Evolutionary conservation across 2,329 filamentous ascomycete genomes (phyloP).

Genomic region (Calycina herbarum): DNA sequence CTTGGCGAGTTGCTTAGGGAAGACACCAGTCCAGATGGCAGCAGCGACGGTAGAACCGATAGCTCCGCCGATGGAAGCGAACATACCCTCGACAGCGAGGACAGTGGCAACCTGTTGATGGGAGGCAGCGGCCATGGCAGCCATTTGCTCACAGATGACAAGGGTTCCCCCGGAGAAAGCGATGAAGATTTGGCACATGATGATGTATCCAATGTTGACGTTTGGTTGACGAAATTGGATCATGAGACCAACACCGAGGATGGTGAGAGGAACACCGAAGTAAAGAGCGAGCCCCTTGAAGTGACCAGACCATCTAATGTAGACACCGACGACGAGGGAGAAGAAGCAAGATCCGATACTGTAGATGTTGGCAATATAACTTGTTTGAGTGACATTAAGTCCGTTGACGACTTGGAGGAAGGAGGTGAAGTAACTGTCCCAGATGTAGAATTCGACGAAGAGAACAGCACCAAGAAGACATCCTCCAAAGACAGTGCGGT

Average conservation of each 20-base stretch:
- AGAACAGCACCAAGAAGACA: conserved; percentile 27
- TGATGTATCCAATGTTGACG: conserved; percentile 51
- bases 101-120: conserved; percentile 64
- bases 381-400: conserved; percentile 30
- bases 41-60: conserved; percentile 59
- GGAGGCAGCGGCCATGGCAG: conserved; percentile 55
- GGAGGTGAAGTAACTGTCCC: conserved; percentile 57
- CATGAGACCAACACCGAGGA: conserved; percentile 57
- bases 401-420: conserved; percentile 56
- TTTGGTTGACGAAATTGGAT: conserved; percentile 56
- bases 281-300: conserved; percentile 27
- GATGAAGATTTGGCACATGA: conserved; percentile 61
- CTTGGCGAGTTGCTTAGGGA: conserved; percentile 36
- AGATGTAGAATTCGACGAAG: conserved; percentile 51
- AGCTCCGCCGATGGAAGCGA: conserved; percentile 59
- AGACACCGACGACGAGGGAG: conserved; percentile 52
- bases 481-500: conserved; percentile 39
- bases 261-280: conserved; percentile 30
- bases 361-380: conserved; percentile 39
- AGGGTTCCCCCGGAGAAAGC: conserved; percentile 57
- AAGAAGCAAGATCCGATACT: conserved; percentile 59
- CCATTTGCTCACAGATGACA: conserved; percentile 59
- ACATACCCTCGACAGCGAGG: conserved; percentile 59
- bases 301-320: conserved; percentile 35
- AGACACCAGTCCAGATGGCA: conserved; percentile 63